These are phyloP conservation scores for Aureobasidium sp. DNA, from an alignment of 2,329 filamentous ascomycete genomes.

Conservation along the genomic window DNA sequence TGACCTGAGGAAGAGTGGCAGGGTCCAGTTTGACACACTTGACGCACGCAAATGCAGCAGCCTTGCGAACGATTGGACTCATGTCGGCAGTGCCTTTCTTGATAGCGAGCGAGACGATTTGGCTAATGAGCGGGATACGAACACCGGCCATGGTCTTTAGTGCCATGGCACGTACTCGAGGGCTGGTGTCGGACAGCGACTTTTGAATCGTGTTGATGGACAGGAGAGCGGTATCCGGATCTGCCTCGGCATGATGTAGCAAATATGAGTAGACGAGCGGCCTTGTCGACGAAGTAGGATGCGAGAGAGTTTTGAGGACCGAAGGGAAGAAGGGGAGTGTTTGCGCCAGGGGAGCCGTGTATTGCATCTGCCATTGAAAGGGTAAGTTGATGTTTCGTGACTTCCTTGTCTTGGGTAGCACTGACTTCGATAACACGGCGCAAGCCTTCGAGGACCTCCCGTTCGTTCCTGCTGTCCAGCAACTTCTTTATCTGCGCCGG, in stretches of 20 bases:
- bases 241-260: conserved; percentile 89
- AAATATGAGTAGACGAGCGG: conserved; percentile 99
- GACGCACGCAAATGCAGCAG: conserved; percentile 85
- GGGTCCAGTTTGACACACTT: conserved; percentile 94
- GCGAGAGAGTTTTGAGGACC: conserved; percentile 95
- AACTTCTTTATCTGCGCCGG: conserved; percentile 87
- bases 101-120: conserved; percentile 93
- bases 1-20: conserved; percentile 70
- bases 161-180: conserved; percentile 83
- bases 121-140: conserved; percentile 92
- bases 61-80: conserved; percentile 87
- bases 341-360: conserved; percentile 76
- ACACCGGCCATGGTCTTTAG: conserved; percentile 97
- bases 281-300: conserved; percentile 87
- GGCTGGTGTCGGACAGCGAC: conserved; percentile 84
- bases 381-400: background rate
- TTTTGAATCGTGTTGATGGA: conserved; percentile 99
- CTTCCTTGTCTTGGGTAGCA: background rate
- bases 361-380: conserved; percentile 68
- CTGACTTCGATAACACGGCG: conserved; percentile 59
- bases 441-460: conserved; percentile 86
- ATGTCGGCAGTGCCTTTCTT: conserved; percentile 91
- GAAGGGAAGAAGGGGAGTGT: conserved; percentile 94
- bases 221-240: conserved; percentile 87
- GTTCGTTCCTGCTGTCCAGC: conserved; percentile 85